Base-by-base conservation (phyloP, 1,284 basidiomycete genomes). In the Psilocybe mexicana region DNA sequence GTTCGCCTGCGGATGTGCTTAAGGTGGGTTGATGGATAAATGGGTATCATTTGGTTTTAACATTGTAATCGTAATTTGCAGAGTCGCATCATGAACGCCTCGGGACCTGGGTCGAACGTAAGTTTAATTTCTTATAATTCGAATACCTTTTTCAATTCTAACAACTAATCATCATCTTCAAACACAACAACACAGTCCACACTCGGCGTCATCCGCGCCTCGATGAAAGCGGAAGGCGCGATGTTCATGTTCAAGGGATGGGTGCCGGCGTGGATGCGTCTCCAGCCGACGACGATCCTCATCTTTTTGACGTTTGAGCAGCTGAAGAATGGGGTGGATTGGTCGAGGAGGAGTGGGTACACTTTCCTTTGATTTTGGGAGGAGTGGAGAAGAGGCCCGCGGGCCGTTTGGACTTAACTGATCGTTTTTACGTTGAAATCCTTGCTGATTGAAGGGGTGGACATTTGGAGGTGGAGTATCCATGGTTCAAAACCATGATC, bases 191-290 rank as follows among this genome's bases (percentile, higher is more conserved):
- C 18, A 18, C 64, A 87, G 81, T 91, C 90, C 14, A 88, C 92
- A 1, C 61, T 93, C 28, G 78, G 73, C 8, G 87, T 93, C 49
- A 93, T 96, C 70, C 76, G 81, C 33, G 69, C 79, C 6, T 91
- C 92, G 48, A 80, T 96, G 63, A 80, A 82, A 60, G 87, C 78
- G 61, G 94, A 96, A 71, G 94, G 94, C 5, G 71, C 90, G 3
- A 86, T 88, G 81, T 96, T 94, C 81, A 92, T 96, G 86, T 95
- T 96, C 80, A 93, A 93, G 71, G 90, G 94, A 63, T 92, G 92
- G 93, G 74, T 92, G 8, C 90, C 90, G 0, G 89, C 90, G 23
- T 94, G 92, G 92, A 85, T 84, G 57, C 81, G 93, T 71, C 80
- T 94, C 44, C 90, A 94, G 70, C 93, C 92, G 0, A 93, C 90